These are phyloP conservation scores for Tetraselmis striata DNA, from an alignment of 139 green algal species.

Conservation along the genomic window DNA sequence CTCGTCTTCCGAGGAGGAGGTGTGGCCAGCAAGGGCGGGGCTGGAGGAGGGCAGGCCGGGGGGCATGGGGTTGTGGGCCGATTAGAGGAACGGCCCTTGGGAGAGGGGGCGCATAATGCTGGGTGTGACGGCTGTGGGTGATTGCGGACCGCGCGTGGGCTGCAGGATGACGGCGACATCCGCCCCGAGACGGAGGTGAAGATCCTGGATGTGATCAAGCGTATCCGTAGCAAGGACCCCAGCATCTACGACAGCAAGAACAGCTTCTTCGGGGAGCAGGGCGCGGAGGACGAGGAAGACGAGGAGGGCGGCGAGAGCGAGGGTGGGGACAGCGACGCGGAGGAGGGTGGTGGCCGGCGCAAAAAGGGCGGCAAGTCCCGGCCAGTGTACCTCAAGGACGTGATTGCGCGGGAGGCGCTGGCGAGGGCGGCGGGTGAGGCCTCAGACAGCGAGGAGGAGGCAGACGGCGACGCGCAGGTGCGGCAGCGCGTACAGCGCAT, in stretches of 20 bases:
- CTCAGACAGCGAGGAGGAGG: slow-evolving; percentile 16
- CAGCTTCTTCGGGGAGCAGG: slow-evolving; percentile 58
- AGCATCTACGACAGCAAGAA: slow-evolving; percentile 61
- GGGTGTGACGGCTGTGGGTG: too few relatives aligned
- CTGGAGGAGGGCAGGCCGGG: too few relatives aligned
- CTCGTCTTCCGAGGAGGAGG: slow-evolving; percentile 16
- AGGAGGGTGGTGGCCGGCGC: slow-evolving; percentile 6
- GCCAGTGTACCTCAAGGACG: slow-evolving; percentile 72
- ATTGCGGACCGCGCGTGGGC: background rate
- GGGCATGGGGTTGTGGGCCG: too few relatives aligned
- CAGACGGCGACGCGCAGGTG: background rate
- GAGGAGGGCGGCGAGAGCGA: slow-evolving; percentile 9
- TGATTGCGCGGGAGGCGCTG: slow-evolving; percentile 61
- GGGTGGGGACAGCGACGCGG: slow-evolving; percentile 13
- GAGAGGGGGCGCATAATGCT: too few relatives aligned
- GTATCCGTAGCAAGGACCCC: slow-evolving; percentile 61
- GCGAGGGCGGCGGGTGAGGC: slow-evolving; percentile 29
- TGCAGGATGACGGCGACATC: slow-evolving; percentile 49
- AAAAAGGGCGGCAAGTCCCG: slow-evolving; percentile 33
- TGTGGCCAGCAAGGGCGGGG: too few relatives aligned
- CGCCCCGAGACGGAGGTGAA: slow-evolving; percentile 42
- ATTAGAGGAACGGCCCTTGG: too few relatives aligned
- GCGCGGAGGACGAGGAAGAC: slow-evolving; percentile 13
- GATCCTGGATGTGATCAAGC: slow-evolving; percentile 65
- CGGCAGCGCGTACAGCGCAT: too few relatives aligned